Evolutionary conservation across 345 rosid genomes (phyloP), one percentile per base, ranked within the genome.

Genomic region (Lepidium africanum): DNA sequence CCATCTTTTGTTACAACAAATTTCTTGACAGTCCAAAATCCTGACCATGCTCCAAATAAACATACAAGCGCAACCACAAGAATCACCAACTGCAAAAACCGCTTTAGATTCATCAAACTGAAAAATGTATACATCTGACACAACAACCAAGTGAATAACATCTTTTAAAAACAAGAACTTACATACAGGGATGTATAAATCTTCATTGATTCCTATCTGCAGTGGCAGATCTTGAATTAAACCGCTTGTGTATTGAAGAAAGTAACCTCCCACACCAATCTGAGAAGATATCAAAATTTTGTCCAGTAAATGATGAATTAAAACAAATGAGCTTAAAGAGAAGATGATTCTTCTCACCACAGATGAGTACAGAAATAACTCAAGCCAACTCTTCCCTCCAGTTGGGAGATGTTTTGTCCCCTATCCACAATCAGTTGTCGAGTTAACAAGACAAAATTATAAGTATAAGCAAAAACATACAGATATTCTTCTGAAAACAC

Each of bases 131-230:
- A 53, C 33, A 30, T 56, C 6, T 33, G 25, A 56, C 55, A 35
- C 46, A 33, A 46, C 4, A 33, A 37, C 27, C 27, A 64, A 32
- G 47, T 39, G 4, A 47, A 7, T 7, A 30, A 9, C 15, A 4
- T 30, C 9, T 10, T 10, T 17, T 23, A 10, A 42, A 35, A 46
- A 51, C n/a, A n/a, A n/a, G n/a, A 81, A 91, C 86, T 84, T 86
- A 83, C 97, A 80, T 91, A 86, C 96, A 87, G 86, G 90, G 81
- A 80, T 78, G 81, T 85, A 82, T 89, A 89, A 80, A 78, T 89
- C 94, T 86, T 91, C 92, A 40, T 76, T 79, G 78, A 89, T 77
- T 65, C 90, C 90, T 65, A 83, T 67, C 75, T 84, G 96, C 50
- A 59, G 72, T 54, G 84, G 91, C 27, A 85, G 10, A 30, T 85